These are phyloP conservation scores for Talaromyces sp. DNA, from an alignment of 2,329 filamentous ascomycete species.

Conservation along the genomic window DNA sequence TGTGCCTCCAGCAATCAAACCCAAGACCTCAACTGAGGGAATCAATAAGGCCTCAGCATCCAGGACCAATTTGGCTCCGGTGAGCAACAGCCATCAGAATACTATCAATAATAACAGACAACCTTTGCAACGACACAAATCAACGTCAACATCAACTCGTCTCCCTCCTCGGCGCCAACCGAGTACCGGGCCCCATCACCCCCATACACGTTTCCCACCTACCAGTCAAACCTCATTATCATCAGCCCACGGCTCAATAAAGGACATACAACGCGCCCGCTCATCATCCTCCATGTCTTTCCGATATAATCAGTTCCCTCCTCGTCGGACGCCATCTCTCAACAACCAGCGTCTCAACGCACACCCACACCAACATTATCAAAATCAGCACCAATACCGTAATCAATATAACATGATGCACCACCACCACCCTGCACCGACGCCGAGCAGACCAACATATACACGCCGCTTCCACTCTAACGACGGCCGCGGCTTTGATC, in stretches of 20 bases:
- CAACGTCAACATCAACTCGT: not conserved
- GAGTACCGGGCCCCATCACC: conserved; percentile 2
- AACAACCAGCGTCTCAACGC: not conserved
- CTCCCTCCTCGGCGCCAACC: not conserved
- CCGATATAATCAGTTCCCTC: not conserved
- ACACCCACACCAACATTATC: not conserved
- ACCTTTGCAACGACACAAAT: not conserved
- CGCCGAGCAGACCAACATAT: conserved; percentile 12
- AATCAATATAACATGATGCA: conserved; percentile 13
- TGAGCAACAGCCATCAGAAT: not conserved
- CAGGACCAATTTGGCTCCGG: not conserved
- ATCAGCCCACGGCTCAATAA: conserved; percentile 3
- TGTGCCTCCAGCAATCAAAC: conserved; percentile 22
- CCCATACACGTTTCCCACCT: not conserved
- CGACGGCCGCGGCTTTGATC: conserved; percentile 24
- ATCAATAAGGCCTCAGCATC: conserved; percentile 5
- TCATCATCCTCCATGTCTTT: not conserved
- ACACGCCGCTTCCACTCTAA: conserved; percentile 20
- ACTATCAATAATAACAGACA: not conserved
- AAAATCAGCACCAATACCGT: conserved; percentile 5
- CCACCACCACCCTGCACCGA: not conserved
- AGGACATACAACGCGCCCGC: not conserved
- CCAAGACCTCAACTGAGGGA: conserved; percentile 5
- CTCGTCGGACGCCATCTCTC: not conserved
- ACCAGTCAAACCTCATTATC: conserved; percentile 2